Base-by-base conservation (phyloP, 2,329 filamentous ascomycete genomes). In the Nemania serpens region DNA sequence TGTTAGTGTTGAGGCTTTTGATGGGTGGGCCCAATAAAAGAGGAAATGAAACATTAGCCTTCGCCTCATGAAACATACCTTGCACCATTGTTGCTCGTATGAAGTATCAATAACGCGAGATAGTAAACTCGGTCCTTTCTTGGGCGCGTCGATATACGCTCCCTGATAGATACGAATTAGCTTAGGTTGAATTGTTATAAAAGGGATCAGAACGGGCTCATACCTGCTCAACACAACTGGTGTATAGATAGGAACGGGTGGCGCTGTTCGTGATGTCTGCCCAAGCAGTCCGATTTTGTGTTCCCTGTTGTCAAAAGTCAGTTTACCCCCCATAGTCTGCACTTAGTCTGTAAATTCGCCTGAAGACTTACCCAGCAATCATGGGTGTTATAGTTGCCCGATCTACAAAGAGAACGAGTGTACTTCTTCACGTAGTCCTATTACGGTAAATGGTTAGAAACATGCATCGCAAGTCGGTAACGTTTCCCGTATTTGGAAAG, bases 11-110 rank as follows among this genome's bases (percentile, higher is more conserved):
- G 4, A 6, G 13, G 4, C 2, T 42, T 5, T 18, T 29, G 3
- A 36, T n/a, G 5, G 36, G 20, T 10, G 11, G 15, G 15, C 11
- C 1, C 5, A 20, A 7, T n/a, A 20, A 7, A 18, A 18, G 13
- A 15, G 9, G 0, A 34, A n/a, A 5, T 25, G 13, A 9, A 34
- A 37, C 17, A 41, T 15, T 25, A 5, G 36, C 1, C 4, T 15
- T 48, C 10, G 13, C 22, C 13, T 29, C 17, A 20, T n/a, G 29
- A 11, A n/a, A 48, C 45, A 49, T 59, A 67, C 65, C 22, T 67
- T 76, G 65, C 82, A 84, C 81, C 82, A 84, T 69, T 83, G 78
- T 64, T 83, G 82, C 39, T 81, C 83, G 69, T 84, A 84, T 42
- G 76, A 72, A 9, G 75, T 75, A 49, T 81, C 74, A 4, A 84